A percentile compares a stretch with the other conserved stretches of the same genome.
These are phyloP conservation scores for Pseudoscleropodium purum DNA, from an alignment of 225 moss, liverwort and hornwort species.

Conservation along the genomic window DNA sequence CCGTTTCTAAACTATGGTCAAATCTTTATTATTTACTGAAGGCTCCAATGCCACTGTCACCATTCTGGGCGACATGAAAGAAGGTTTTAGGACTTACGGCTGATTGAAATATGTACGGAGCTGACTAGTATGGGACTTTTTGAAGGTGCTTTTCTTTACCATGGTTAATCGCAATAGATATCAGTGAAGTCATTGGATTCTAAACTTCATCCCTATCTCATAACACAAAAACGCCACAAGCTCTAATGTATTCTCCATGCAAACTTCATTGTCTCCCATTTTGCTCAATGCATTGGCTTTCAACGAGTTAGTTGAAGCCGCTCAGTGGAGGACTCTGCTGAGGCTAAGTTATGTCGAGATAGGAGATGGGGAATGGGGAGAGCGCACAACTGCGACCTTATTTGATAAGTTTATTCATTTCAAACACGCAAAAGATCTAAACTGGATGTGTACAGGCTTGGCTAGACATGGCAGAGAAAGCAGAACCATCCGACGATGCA, in stretches of 20 bases:
- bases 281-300: not conserved
- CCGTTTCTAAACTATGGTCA: not conserved
- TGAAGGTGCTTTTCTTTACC: not conserved
- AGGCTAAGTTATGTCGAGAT: not conserved
- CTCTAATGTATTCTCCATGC: not conserved
- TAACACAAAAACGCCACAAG: not conserved
- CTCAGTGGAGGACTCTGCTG: not conserved
- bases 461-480: conserved; percentile 59
- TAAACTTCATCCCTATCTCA: not conserved
- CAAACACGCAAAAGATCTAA: not conserved
- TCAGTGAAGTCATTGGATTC: not conserved
- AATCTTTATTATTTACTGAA: not conserved
- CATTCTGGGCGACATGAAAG: not conserved
- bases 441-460: conserved; percentile 52
- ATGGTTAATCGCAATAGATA: not conserved
- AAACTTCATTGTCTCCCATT: not conserved
- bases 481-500: conserved; percentile 41
- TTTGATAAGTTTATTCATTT: not conserved
- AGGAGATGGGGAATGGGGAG: not conserved
- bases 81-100: not conserved
- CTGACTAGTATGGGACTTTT: not conserved
- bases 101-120: not conserved
- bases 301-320: not conserved
- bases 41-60: not conserved
- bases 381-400: not conserved